Conservation (phyloP, 2,329 filamentous ascomycete species). For the Arthrinium phaeospermum region DNA sequence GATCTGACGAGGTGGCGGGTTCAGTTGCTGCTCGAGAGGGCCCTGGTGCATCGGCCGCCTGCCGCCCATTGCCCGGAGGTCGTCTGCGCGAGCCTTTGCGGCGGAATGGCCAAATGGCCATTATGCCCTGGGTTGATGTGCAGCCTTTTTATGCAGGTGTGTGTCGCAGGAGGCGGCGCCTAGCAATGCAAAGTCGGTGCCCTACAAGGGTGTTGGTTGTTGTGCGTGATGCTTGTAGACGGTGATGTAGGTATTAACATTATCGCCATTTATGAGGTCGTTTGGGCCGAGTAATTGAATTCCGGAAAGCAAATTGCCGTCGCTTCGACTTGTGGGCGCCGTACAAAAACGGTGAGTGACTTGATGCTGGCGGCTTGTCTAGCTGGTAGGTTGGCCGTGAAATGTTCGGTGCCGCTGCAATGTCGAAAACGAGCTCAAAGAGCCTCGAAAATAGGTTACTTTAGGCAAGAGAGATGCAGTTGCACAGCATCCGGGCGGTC, state of each 20-base stretch:
- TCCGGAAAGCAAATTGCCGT: neutral
- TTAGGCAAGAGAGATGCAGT: constrained; percentile 1
- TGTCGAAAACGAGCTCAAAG: neutral
- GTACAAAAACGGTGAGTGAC: neutral
- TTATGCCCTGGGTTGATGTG: constrained; percentile 42
- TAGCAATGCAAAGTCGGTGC: constrained; percentile 20
- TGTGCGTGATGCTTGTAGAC: constrained; percentile 35
- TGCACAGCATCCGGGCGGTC: constrained; percentile 7
- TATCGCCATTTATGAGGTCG: constrained; percentile 35
- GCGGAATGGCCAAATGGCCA: constrained; percentile 86
- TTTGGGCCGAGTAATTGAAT: neutral
- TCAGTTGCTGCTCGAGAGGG: constrained; percentile 36
- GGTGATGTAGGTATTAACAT: constrained; percentile 31
- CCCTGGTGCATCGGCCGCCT: constrained; percentile 43
- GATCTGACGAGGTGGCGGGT: constrained; percentile 24
- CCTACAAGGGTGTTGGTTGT: constrained; percentile 30
- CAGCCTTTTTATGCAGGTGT: constrained; percentile 3
- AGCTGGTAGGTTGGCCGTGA: neutral
- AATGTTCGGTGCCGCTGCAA: neutral
- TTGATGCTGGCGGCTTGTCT: neutral
- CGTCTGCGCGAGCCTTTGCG: constrained; percentile 72
- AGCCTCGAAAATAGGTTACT: constrained; percentile 11
- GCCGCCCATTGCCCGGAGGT: constrained; percentile 51
- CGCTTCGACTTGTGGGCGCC: constrained; percentile 3
- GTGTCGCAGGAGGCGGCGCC: constrained; percentile 1